Conservation (phyloP, 1,139 yeast genomes). For the Yamadazyma sp. region DNA sequence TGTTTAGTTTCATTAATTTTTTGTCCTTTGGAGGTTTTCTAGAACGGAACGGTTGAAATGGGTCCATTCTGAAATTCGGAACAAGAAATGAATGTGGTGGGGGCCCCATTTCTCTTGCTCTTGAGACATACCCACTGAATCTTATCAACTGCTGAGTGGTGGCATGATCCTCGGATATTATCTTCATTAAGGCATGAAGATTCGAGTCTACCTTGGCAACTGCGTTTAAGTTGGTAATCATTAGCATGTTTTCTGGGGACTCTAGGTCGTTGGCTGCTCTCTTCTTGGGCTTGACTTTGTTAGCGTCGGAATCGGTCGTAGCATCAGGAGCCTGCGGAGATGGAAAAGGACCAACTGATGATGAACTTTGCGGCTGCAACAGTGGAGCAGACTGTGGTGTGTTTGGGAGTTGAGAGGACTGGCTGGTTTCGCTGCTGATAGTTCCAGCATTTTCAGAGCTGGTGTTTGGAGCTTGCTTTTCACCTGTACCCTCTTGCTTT, state of each 20-base stretch:
- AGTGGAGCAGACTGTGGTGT: neutral
- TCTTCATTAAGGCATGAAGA: conserved; percentile 70
- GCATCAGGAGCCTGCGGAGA: neutral
- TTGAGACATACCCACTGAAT: conserved; percentile 75
- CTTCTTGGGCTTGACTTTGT: conserved; percentile 9
- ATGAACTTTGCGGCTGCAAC: too few species aligned
- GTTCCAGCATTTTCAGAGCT: neutral
- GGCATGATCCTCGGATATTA: conserved; percentile 82
- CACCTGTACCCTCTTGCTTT: too few species aligned
- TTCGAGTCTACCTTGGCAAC: conserved; percentile 75
- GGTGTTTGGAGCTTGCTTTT: too few species aligned
- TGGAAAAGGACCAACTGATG: too few species aligned
- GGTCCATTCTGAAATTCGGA: conserved; percentile 16
- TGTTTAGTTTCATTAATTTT: conserved; percentile 20
- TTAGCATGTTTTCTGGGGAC: conserved; percentile 68
- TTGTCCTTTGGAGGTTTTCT: conserved; percentile 26
- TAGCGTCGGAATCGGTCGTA: neutral
- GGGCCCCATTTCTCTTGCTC: conserved; percentile 77
- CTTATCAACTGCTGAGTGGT: conserved; percentile 65
- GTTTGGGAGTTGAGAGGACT: too few species aligned
- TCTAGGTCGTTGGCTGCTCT: conserved; percentile 3
- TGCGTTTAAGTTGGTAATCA: conserved; percentile 79
- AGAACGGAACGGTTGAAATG: conserved; percentile 19
- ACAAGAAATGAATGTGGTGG: conserved; percentile 37
- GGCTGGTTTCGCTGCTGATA: too few species aligned